Conservation (phyloP, 2,329 filamentous ascomycete genomes). For the Aspergillus japonicus region DNA sequence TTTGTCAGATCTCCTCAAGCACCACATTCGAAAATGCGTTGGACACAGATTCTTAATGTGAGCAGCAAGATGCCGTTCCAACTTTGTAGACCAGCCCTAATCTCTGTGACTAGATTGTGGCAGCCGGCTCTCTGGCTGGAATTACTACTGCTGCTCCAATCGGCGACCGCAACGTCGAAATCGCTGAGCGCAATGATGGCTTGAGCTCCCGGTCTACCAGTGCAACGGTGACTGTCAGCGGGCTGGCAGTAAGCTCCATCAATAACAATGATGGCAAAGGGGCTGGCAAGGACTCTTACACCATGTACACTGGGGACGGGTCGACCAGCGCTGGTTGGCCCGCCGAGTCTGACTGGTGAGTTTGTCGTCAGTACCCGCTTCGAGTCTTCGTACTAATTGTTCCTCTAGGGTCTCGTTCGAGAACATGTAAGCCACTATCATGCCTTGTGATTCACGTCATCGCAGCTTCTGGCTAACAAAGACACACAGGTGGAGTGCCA, state of each 20-base stretch:
- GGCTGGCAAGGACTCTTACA: slow-evolving; percentile 7
- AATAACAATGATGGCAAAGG: neutral
- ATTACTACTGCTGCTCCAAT: neutral
- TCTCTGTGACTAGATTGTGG: neutral
- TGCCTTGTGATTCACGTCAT: no score
- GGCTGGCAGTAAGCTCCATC: neutral
- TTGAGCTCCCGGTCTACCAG: slow-evolving; percentile 4
- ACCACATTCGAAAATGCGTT: slow-evolving; percentile 1
- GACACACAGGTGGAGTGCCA: slow-evolving; percentile 8
- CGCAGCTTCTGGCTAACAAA: neutral
- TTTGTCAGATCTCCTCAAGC: neutral
- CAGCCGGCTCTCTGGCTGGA: neutral
- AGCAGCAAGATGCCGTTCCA: neutral
- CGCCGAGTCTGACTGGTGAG: slow-evolving; percentile 20
- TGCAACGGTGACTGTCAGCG: slow-evolving; percentile 2
- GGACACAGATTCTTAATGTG: neutral
- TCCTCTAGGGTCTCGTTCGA: slow-evolving; percentile 17
- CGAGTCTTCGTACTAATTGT: neutral
- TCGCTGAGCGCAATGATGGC: neutral
- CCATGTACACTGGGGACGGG: slow-evolving; percentile 23
- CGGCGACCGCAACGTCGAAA: neutral
- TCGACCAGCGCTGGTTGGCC: slow-evolving; percentile 27
- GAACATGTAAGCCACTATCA: slow-evolving; percentile 11
- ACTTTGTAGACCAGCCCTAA: no score
- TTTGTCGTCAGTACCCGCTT: neutral